A percentile compares a stretch with the other conserved stretches of the same genome.
These are phyloP conservation scores for Epichloe sibirici DNA, from an alignment of 2,329 filamentous ascomycete species.

Conservation along the genomic window DNA sequence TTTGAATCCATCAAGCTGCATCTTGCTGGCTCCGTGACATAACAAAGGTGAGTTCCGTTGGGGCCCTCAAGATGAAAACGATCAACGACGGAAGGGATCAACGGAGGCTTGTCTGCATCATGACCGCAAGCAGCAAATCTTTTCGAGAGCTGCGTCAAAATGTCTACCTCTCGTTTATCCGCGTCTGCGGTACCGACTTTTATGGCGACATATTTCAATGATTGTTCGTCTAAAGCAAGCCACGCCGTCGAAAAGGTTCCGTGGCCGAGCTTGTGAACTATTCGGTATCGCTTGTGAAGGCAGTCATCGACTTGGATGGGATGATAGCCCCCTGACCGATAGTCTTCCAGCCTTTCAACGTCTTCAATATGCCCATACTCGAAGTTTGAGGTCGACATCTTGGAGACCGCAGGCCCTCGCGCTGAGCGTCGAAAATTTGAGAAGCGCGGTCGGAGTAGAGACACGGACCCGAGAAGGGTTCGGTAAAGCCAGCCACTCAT, in stretches of 20 bases:
- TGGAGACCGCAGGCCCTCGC: neutral
- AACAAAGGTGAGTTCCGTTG: conserved; percentile 17
- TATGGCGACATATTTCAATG: conserved; percentile 16
- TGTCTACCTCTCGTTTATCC: conserved; percentile 12
- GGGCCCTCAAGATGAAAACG: neutral
- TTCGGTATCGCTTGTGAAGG: neutral
- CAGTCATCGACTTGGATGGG: no score
- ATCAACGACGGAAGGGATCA: conserved; percentile 6
- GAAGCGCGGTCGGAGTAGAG: no score
- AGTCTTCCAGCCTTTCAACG: neutral
- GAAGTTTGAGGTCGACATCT: neutral
- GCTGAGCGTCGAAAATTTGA: no score
- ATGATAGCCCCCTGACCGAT: neutral
- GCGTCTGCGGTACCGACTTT: conserved; percentile 9
- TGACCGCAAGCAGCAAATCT: neutral
- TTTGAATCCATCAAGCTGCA: conserved; percentile 14
- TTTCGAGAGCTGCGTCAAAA: conserved; percentile 8
- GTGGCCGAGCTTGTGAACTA: conserved; percentile 1
- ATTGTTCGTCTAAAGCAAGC: neutral
- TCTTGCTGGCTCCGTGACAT: conserved; percentile 14
- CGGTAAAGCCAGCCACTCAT: no score
- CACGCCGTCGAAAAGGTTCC: neutral
- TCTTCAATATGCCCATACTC: no score
- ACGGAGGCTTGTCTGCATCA: conserved; percentile 14
- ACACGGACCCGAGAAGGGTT: neutral